Evolutionary conservation across 2,329 filamentous ascomycete genomes (phyloP), one percentile per base, ranked within the genome.

Genomic region (Lasiodiplodia hormozganensis): DNA sequence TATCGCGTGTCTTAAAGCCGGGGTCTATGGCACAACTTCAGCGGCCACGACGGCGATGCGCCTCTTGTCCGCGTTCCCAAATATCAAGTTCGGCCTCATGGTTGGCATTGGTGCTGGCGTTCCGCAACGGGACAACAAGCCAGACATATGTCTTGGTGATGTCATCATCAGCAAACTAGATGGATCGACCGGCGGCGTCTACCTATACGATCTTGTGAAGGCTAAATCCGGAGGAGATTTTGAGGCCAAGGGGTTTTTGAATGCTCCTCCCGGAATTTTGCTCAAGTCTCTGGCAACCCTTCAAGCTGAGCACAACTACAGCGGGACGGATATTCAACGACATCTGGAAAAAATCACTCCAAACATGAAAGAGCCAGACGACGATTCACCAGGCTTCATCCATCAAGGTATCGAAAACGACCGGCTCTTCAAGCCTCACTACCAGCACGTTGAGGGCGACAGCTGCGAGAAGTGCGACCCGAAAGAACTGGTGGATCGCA

Each of bases 111-210:
- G 70, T 1, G 72, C 73, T 8, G 74, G 74, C 10, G 72, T 74
- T 6, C 72, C 71, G 16, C 72, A 54, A 38, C 36, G 28, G n/a
- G 34, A 52, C 28, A n/a, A 14, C 1, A 43, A 43, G 14, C 38
- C 38, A 6, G 73, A 76, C 23, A 70, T 76, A 3, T 71, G 75
- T 2, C 73, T 76, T 4, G 75, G 75, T 2, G 74, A 76, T 53
- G 69, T 76, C 16, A 71, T 75, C 1, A 67, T 76, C 47, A 74
- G 74, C 54, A 65, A 69, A 28, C 74, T 74, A 0, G 40, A 66
- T 2, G 58, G 64, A 0, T 34, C 23, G 4, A 68, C 68, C n/a
- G 72, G 73, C 2, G 75, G 75, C 4, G 75, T 76, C 1, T 51
- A 73, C 7, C 73, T 76, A 47, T 74, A 70, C 23, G 74, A 76